Evolutionary conservation across 2,329 filamentous ascomycete genomes (phyloP).

Genomic region (Sclerotinia spermophila): DNA sequence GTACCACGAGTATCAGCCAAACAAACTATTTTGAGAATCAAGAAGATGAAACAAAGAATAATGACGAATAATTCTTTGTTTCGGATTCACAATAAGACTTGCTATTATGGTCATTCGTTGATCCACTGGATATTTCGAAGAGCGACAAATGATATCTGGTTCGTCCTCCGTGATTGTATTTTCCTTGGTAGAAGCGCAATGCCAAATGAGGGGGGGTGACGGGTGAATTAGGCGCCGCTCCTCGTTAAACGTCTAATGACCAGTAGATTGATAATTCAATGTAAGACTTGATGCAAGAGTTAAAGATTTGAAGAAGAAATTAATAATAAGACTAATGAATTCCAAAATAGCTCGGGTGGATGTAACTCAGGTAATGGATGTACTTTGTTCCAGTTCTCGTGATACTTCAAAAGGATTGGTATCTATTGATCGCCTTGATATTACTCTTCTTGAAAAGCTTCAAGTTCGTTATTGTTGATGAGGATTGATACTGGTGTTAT

Average conservation of each 20-base stretch:
- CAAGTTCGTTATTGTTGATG: background rate
- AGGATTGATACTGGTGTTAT: background rate
- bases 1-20: background rate
- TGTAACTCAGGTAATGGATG: background rate
- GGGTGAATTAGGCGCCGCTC: slow-evolving; percentile 9
- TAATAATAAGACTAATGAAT: background rate
- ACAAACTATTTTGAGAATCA: slow-evolving; percentile 11
- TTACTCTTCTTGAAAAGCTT: background rate
- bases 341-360: background rate
- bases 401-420: background rate
- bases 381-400: background rate
- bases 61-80: background rate
- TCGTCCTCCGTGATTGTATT: background rate
- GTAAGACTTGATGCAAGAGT: background rate
- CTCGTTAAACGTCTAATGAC: background rate
- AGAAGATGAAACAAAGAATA: background rate
- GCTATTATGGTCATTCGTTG: background rate
- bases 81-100: background rate
- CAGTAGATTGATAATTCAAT: slow-evolving; percentile 3
- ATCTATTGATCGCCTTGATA: background rate
- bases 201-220: background rate
- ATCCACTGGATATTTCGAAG: background rate
- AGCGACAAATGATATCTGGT: background rate
- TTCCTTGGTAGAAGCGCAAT: background rate
- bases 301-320: background rate